Conservation (phyloP, 805 yeast genomes). For the Geotrichum ghanense region DNA sequence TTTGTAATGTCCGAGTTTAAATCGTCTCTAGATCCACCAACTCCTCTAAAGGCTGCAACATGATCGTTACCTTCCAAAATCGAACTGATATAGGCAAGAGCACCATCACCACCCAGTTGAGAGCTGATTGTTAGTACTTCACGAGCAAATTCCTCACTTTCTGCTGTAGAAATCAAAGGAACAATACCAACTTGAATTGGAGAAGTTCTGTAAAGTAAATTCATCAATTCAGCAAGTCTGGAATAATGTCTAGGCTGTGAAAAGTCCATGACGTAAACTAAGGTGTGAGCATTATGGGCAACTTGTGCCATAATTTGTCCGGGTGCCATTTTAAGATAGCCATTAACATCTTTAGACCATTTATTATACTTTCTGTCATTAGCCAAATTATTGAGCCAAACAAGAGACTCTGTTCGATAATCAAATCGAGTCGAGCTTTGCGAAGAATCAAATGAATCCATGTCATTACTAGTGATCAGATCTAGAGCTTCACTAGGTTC, state of each 20-base stretch:
- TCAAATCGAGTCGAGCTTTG: constrained; percentile 23
- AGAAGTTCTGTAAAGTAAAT: constrained; percentile 34
- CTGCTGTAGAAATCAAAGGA: constrained; percentile 35
- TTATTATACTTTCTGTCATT: constrained; percentile 41
- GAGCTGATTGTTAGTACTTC: constrained; percentile 7
- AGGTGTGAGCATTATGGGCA: constrained; percentile 62
- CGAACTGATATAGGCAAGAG: constrained; percentile 11
- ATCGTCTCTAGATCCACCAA: constrained; percentile 9
- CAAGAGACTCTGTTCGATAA: constrained; percentile 30
- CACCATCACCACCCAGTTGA: constrained; percentile 9
- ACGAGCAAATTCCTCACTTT: constrained; percentile 14
- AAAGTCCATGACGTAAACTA: constrained; percentile 58
- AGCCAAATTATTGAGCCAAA: constrained; percentile 72
- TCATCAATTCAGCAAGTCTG: constrained; percentile 28
- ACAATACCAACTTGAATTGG: constrained; percentile 77
- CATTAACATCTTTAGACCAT: constrained; percentile 34
- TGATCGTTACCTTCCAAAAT: constrained; percentile 11
- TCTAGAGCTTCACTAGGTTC: constrained; percentile 10
- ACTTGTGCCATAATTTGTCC: constrained; percentile 56
- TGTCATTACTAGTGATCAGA: constrained; percentile 22
- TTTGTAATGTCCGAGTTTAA: constrained; percentile 5
- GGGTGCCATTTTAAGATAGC: constrained; percentile 36
- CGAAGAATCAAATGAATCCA: constrained; percentile 10
- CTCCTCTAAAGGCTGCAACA: constrained; percentile 9
- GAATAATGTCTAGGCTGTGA: constrained; percentile 40